A percentile compares a stretch with the other conserved stretches of the same genome.
These are phyloP conservation scores for Lentinula guzmanii DNA, from an alignment of 768 basidiomycete genomes.

Conservation along the genomic window DNA sequence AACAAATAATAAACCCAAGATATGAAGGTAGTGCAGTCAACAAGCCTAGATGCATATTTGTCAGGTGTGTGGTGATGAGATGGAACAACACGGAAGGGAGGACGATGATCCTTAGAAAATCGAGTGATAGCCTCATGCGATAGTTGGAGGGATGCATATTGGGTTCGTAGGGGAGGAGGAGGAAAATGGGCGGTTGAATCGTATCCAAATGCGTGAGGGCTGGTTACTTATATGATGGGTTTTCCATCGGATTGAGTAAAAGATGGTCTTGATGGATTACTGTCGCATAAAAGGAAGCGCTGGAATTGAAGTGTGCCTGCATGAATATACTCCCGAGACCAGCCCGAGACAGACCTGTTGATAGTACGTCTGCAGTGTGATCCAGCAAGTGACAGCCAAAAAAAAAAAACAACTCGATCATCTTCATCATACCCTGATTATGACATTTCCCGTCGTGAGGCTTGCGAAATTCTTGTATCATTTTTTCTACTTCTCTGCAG, in stretches of 20 bases:
- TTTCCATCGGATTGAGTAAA: neutral
- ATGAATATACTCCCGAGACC: neutral
- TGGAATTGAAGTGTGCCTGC: neutral
- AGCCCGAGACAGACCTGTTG: slow-evolving; percentile 1
- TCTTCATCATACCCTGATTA: neutral
- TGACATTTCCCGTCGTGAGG: neutral
- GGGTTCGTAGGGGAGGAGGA: neutral
- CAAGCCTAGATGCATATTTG: slow-evolving; percentile 25
- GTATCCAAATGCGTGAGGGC: neutral
- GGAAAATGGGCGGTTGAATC: neutral
- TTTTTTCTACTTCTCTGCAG: neutral
- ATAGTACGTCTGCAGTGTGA: neutral
- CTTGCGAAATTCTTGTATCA: slow-evolving; percentile 1
- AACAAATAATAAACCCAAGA: slow-evolving; percentile 33
- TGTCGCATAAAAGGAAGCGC: neutral
- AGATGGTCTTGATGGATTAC: neutral
- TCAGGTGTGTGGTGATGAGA: slow-evolving; percentile 16
- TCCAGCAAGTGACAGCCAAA: neutral
- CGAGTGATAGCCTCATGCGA: slow-evolving; percentile 43
- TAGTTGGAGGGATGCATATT: slow-evolving; percentile 37
- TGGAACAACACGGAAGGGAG: slow-evolving; percentile 34
- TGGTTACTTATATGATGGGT: neutral
- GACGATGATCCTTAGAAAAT: slow-evolving; percentile 34
- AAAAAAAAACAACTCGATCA: neutral
- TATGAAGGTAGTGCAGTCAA: slow-evolving; percentile 30